Percentiles rank a stretch among this genome's conserved stretches.
These are phyloP conservation scores for Bidens hawaiensis DNA, from an alignment of 140 eudicot species.

Conservation along the genomic window DNA sequence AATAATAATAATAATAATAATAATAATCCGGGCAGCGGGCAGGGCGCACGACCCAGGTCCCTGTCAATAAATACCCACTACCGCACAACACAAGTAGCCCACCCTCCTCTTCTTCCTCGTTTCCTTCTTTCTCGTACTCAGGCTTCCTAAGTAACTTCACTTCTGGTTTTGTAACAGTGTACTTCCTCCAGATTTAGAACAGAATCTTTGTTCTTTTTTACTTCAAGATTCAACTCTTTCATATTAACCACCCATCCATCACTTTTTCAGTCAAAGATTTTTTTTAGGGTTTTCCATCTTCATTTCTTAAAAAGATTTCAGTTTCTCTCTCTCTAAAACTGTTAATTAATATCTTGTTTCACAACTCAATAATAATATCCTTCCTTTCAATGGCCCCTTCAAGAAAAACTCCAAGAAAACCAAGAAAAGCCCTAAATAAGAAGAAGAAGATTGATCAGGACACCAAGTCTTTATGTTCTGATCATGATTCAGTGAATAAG, in stretches of 20 bases:
- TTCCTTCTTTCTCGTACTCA: conserved; percentile 25
- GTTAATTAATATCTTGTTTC: not conserved
- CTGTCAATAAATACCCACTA: conserved; percentile 27
- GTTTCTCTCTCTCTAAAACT: conserved; percentile 3
- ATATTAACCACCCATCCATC: conserved; percentile 18
- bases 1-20: no score
- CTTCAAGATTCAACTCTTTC: not conserved
- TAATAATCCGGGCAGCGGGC: conserved; percentile 51
- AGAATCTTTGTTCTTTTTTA: conserved; percentile 18
- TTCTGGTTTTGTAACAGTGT: conserved; percentile 9
- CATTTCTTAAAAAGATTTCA: conserved; percentile 12
- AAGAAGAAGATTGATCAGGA: conserved; percentile 18
- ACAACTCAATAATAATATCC: conserved; percentile 12
- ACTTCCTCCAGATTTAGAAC: not conserved
- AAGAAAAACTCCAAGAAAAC: conserved; percentile 33
- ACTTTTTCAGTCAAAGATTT: conserved; percentile 28
- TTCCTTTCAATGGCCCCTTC: conserved; percentile 47
- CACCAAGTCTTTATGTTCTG: conserved; percentile 6
- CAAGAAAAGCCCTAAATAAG: conserved; percentile 17
- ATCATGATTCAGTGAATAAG: conserved; percentile 12
- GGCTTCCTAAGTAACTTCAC: conserved; percentile 6
- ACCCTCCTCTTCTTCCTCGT: conserved; percentile 24
- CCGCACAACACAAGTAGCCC: conserved; percentile 10
- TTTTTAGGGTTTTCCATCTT: conserved; percentile 12
- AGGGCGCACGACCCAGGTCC: conserved; percentile 35